Base-by-base conservation (phyloP, 768 basidiomycete species). In the Inosperma sp. region DNA sequence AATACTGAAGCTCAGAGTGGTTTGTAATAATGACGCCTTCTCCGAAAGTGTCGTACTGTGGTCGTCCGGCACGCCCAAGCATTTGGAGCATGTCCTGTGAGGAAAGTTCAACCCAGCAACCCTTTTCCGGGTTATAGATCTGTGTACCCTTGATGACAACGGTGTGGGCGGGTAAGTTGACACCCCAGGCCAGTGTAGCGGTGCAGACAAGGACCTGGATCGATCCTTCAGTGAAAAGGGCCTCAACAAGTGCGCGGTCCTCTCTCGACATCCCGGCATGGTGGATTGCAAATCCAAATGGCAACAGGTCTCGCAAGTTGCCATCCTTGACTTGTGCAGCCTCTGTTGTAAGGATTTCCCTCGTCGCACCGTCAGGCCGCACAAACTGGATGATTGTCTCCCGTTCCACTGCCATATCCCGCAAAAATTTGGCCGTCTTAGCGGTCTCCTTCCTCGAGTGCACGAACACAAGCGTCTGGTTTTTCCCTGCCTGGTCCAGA, bases 101-200 rank as follows among this genome's bases (percentile, higher is more conserved):
- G 1, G 91, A 94, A 5, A 98, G 71, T 65, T 98, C 96, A 4
- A 89, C 87, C 96, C 96, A 99, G 4, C 89, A 83, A 16, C 96
- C 96, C 70, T 98, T 96, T 69, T 96, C 94, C 0, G 96, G 96
- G 67, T 96, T 97, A 71, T 98, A 99, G 54, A 98, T 94, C 70
- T 98, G 94, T 0, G 96, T 98, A n/a, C 96, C 96, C 66, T 98
- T 99, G 77, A 99, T 97, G 72, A 98, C 93, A 69, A 97, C 95
- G 7, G 92, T 88, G 57, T 98, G 96, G 1, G 94, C 95, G 3
- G 96, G 96, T 0, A 98, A 73, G 64, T 99, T 99, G 69, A 99
- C 95, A 73, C 95, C 96, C 96, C 96, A 99, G 1, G 96, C 96
- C 30, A 99, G 84, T 2, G 95, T 98, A 4, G 96, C 96, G 0